Base-by-base conservation (phyloP, 257 asterid species). In the Scutellaria minor region DNA sequence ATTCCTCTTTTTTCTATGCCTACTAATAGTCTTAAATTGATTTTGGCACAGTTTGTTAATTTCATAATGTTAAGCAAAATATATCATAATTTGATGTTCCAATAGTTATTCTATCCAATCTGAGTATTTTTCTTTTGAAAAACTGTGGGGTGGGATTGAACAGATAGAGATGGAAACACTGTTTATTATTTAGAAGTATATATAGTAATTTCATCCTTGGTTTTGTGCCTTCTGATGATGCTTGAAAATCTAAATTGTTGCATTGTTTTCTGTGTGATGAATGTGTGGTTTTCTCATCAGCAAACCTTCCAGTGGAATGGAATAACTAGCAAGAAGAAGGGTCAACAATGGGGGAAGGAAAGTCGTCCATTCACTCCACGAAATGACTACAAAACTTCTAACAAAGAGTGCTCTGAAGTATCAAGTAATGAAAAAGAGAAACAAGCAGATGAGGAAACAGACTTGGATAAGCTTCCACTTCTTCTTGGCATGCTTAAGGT, bases 331-430 rank as follows among this genome's bases (percentile, higher is more conserved):
- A 95, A 95, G 91, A 90, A 83, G 80, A 86, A 86, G 79, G 98
- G 98, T 48, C 98, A 93, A 78, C 88, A 86, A 77, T 86, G 99
- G 98, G 99, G 99, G 64, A 82, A 74, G 68, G 93, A 88, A 68
- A 84, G 77, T 71, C 71, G 64, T 81, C 73, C 85, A 62, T 80
- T 75, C 77, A 68, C 84, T 68, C 77, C 82, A 57, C 82, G 81
- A 71, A 82, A 77, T 62, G 85, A 86, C 54, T 35, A 63, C 77
- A 74, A 84, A 70, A 83, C 60, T 48, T 51, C 75, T 55, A 61
- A 72, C 60, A 71, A 75, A 55, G 89, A 64, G 62, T 61, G 66
- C 56, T 54, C 86, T 73, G 85, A 83, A 64, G 60, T 61, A 69
- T 44, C 62, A 22, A 75, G 65, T 52, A 57, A 40, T 51, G 76